Base-by-base conservation (phyloP, 2,329 filamentous ascomycete genomes). In the Paradendryphiella salina region DNA sequence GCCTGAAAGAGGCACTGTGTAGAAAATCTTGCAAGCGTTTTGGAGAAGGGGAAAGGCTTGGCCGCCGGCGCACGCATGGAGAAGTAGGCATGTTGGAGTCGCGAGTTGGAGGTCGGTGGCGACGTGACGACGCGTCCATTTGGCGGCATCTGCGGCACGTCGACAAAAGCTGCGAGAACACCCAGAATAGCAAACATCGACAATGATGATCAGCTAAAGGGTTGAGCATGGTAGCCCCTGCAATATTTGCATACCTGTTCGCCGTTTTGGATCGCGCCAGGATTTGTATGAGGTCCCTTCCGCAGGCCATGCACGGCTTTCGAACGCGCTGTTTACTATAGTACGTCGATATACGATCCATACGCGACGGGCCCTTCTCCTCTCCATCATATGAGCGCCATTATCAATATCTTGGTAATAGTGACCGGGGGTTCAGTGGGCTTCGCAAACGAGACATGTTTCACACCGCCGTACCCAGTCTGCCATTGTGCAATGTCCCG, bases 401-500 rank as follows among this genome's bases (percentile, higher is more conserved):
- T 41, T 13, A 33, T 29, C 7, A 41, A 41, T 32, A 32, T 20
- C 17, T 41, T 41, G 39, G 39, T 41, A 13, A 33, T 10, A 32
- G 23, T 26, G 23, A 9, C 23, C 23, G 8, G 23, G 23, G 23
- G 23, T 26, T 10, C 23, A 26, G 5, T 26, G 23, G 23, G 23
- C 26, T 29, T 28, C 35, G 34, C 28, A 52, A 39, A 32, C 38
- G 42, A 57, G 38, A 52, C 44, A 50, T 45, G 56, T 54, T 45
- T 51, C 29, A 55, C 46, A 42, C 32, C 51, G 38, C 32, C 38
- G 14, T 44, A 32, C 14, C 11, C 23, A 48, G 21, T 7, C 31
- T 28, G 37, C 33, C 20, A 33, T 48, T 44, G 44, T 54, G 46
- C 38, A 36, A 53, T 34, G 49, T 46, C 45, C 50, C 52, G 50